phyloP scores from a whole-genome alignment of 2,329 filamentous ascomycete species.

The Colletotrichum coccodes region DNA sequence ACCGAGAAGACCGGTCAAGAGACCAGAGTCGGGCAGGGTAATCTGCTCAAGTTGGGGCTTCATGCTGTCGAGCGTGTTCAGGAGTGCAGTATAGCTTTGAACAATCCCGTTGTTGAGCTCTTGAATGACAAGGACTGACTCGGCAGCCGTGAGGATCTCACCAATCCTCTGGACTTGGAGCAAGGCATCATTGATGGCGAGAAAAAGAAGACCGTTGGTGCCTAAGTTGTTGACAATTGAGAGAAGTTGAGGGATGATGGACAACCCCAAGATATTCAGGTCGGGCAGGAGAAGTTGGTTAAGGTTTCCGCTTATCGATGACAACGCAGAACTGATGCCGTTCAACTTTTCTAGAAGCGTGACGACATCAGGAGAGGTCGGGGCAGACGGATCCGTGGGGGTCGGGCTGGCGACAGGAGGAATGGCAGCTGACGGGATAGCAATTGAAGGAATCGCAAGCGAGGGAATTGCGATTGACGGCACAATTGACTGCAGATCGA shows the following conservation, averaged over 20 bases:
- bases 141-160: neutral
- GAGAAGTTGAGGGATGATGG: neutral
- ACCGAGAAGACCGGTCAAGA: neutral
- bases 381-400: neutral
- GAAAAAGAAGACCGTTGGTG: neutral
- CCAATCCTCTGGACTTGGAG: neutral
- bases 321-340: neutral
- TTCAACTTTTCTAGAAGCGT: neutral
- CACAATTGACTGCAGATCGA: neutral
- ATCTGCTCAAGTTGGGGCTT: neutral
- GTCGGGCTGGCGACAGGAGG: neutral
- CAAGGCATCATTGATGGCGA: neutral
- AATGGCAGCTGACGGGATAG: neutral
- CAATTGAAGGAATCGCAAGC: neutral
- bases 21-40: neutral
- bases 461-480: neutral
- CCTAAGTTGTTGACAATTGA: neutral
- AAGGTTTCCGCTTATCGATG: neutral
- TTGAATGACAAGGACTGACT: neutral
- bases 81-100: neutral
- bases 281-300: neutral
- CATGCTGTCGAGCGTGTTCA: neutral
- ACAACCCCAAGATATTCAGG: neutral
- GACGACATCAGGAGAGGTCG: neutral
- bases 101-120: neutral